Percentiles rank a stretch among this genome's conserved stretches.
Evolutionary conservation across 1,139 yeast genomes (phyloP).

Genomic region (Pichia sp.): DNA sequence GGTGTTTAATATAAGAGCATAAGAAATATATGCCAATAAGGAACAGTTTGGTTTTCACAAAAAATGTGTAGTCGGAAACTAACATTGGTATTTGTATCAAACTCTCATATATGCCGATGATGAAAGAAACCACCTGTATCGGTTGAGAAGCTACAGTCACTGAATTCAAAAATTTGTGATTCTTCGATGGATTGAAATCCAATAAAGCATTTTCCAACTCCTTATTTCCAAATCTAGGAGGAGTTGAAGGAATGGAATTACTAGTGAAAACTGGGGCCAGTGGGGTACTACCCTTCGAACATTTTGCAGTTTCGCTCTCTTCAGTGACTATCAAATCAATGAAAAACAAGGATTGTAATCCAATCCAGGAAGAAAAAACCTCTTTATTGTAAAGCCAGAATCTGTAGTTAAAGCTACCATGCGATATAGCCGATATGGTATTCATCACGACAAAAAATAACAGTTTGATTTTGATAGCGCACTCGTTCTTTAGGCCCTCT

Average conservation of each 20-base stretch:
- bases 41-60: constrained; percentile 12
- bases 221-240: neutral
- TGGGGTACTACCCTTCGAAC: too few species aligned
- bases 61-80: constrained; percentile 13
- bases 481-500: neutral
- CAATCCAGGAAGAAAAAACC: constrained; percentile 14
- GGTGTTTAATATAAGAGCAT: constrained; percentile 9
- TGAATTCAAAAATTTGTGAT: neutral
- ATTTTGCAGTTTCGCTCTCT: neutral
- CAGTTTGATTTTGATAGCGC: neutral
- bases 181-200: neutral
- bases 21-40: constrained; percentile 12
- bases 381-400: constrained; percentile 13
- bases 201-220: constrained; percentile 7
- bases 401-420: constrained; percentile 2
- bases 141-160: constrained; percentile 5
- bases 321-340: constrained; percentile 3
- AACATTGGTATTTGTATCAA: constrained; percentile 9
- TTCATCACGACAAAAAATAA: constrained; percentile 6
- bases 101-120: constrained; percentile 10
- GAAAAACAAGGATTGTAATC: constrained; percentile 2
- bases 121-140: constrained; percentile 1
- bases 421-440: constrained; percentile 5
- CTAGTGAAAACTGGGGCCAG: too few species aligned
- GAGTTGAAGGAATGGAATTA: neutral